Evolutionary conservation across 2,329 filamentous ascomycete species (phyloP).

Genomic region (Fusarium penzigii): DNA sequence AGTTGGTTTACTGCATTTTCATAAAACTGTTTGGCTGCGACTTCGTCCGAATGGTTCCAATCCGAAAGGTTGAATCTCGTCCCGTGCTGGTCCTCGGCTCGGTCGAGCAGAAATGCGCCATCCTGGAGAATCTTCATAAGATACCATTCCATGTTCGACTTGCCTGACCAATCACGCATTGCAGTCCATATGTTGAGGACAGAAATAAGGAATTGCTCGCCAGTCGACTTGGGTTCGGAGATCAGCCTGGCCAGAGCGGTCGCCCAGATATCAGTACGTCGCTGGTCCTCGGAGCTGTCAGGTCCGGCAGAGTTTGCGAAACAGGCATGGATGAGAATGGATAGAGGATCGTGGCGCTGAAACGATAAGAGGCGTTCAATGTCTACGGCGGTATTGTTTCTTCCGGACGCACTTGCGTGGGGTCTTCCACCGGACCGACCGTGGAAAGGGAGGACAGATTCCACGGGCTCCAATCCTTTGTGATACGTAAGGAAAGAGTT

Average conservation of each 20-base stretch:
- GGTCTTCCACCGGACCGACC: constrained; percentile 49
- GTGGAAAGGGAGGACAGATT: constrained; percentile 78
- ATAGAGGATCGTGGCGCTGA: constrained; percentile 83
- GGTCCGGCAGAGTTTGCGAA: constrained; percentile 85
- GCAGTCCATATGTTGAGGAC: constrained; percentile 86
- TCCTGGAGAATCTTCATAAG: constrained; percentile 93
- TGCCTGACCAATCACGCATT: constrained; percentile 87
- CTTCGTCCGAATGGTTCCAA: constrained; percentile 76
- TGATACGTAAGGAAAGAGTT: constrained; percentile 76
- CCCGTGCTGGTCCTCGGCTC: constrained; percentile 75
- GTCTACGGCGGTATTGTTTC: constrained; percentile 54
- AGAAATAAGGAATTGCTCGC: constrained; percentile 78
- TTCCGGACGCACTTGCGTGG: constrained; percentile 47
- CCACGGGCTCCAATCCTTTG: constrained; percentile 75
- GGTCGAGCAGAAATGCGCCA: constrained; percentile 86
- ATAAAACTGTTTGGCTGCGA: constrained; percentile 86
- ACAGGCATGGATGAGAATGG: constrained; percentile 81
- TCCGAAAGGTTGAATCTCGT: constrained; percentile 70
- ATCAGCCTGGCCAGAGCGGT: constrained; percentile 83
- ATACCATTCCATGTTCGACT: constrained; percentile 87
- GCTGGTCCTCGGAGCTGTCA: constrained; percentile 76
- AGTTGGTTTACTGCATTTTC: constrained; percentile 76
- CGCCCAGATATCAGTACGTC: constrained; percentile 85
- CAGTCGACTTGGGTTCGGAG: constrained; percentile 71
- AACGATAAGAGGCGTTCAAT: constrained; percentile 86